Percentiles rank a stretch among this genome's conserved stretches.
Conservation (phyloP, 352 stramenopile genomes). For the Phytophthora sojae region DNA sequence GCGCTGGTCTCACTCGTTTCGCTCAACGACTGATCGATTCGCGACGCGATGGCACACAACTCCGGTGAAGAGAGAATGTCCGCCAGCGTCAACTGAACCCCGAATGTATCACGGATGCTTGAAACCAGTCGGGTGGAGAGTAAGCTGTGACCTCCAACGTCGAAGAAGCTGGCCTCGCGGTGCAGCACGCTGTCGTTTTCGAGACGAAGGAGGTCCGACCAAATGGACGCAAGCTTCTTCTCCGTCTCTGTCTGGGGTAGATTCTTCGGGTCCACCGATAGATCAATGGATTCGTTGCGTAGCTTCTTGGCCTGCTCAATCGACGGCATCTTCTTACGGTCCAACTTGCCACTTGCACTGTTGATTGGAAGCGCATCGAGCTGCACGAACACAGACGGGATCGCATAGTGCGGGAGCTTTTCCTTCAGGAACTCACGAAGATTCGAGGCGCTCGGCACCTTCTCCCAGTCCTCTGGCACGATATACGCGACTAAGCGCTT, state of each 20-base stretch:
- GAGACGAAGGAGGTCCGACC: slow-evolving; percentile 73
- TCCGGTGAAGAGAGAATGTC: slow-evolving; percentile 74
- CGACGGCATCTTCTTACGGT: slow-evolving; percentile 88
- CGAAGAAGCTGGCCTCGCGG: slow-evolving; percentile 80
- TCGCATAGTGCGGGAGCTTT: slow-evolving; percentile 85
- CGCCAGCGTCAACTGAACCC: slow-evolving; percentile 74
- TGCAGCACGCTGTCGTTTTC: slow-evolving; percentile 63
- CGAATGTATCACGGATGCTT: slow-evolving; percentile 71
- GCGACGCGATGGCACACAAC: slow-evolving; percentile 61
- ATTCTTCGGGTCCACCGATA: slow-evolving; percentile 47
- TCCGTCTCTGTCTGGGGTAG: slow-evolving; percentile 70
- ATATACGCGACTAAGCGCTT: slow-evolving; percentile 95
- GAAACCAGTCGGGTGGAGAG: slow-evolving; percentile 79
- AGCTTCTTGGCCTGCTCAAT: slow-evolving; percentile 73
- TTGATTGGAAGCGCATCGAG: slow-evolving; percentile 89
- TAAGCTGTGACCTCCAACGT: slow-evolving; percentile 83
- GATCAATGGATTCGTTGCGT: slow-evolving; percentile 82
- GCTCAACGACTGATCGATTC: slow-evolving; percentile 54
- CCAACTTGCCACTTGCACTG: slow-evolving; percentile 88
- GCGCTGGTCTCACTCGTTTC: slow-evolving; percentile 6
- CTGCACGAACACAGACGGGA: slow-evolving; percentile 83
- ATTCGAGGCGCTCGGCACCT: slow-evolving; percentile 65
- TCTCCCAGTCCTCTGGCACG: slow-evolving; percentile 78
- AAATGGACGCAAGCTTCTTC: slow-evolving; percentile 64
- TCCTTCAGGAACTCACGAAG: slow-evolving; percentile 75